A percentile compares a stretch with the other conserved stretches of the same genome.
Conservation (phyloP, 345 rosid genomes). For the Turnera subulata region DNA sequence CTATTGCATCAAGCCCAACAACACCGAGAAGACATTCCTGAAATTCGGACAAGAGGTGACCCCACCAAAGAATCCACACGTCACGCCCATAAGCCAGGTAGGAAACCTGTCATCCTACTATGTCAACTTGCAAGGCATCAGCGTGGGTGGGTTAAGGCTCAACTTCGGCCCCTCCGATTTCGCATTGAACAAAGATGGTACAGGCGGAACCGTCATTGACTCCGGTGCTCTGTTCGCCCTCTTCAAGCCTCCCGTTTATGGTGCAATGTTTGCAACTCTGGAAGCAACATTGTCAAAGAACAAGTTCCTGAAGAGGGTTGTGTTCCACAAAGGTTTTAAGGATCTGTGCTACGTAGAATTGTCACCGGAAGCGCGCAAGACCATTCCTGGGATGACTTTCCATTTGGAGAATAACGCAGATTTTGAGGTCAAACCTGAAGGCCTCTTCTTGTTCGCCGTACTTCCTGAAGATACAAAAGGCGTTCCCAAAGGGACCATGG, state of each 20-base stretch:
- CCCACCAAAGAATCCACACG: background rate
- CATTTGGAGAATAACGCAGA: background rate
- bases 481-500: background rate
- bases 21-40: background rate
- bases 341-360: slow-evolving; percentile 1
- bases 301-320: background rate
- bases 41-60: background rate
- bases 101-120: background rate
- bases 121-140: background rate
- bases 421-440: slow-evolving; percentile 2
- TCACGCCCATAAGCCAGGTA: background rate
- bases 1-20: background rate
- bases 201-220: background rate
- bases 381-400: background rate
- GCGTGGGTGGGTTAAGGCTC: background rate
- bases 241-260: background rate
- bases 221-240: background rate
- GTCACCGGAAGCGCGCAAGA: background rate
- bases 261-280: background rate
- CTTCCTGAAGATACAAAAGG: too few species aligned
- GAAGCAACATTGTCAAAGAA: background rate
- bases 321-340: background rate
- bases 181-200: background rate
- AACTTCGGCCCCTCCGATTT: background rate
- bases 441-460: background rate